Base-by-base conservation (phyloP, 176 grass and related monocot species). In the Avena sativa region DNA sequence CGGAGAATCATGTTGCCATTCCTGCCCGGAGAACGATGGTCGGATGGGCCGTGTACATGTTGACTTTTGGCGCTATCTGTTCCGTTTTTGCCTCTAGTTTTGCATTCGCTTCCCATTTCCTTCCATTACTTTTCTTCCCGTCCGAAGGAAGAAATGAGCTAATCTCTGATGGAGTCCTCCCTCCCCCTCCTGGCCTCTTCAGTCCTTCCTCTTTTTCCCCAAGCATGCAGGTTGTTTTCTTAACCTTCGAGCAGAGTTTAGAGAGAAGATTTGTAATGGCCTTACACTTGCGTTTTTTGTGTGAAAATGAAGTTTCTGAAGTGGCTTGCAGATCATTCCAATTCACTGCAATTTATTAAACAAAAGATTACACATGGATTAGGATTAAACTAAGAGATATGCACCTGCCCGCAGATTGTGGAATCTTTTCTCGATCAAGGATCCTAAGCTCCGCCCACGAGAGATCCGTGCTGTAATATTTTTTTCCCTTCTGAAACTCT, bases 371-470 rank as follows among this genome's bases (percentile, higher is more conserved):
- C 66, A 85, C 73, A 47, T 74, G 15, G 46, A 78, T 10, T 80
- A 64, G 23, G n/a, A 59, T 38, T 83, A 77, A 56, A 66, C 26
- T 40, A 78, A 52, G 38, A 72, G 20, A 61, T 44, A 82, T 55
- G 79, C 17, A 70, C 83, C 56, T 36, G n/a, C 23, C 48, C 19
- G 68, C 49, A 66, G 48, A 55, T 20, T 38, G 34, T 19, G 48
- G 51, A 86, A 87, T 87, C 46, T 79, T 76, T 79, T 79, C 19
- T 14, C 47, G 14, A 74, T 4, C 46, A 79, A 66, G 21, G 48
- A 75, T 77, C 51, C 36, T 6, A 81, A 69, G 74, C 49, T 60
- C 49, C 51, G 61, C 5, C 71, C 20, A 67, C 34, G 21, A 21
- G 21, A 21, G 38, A 86, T 83, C 34, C 34, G 30, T 12, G 11